These are phyloP conservation scores for Malassezia psittaci DNA, from an alignment of 1,284 basidiomycete genomes.

Conservation along the genomic window DNA sequence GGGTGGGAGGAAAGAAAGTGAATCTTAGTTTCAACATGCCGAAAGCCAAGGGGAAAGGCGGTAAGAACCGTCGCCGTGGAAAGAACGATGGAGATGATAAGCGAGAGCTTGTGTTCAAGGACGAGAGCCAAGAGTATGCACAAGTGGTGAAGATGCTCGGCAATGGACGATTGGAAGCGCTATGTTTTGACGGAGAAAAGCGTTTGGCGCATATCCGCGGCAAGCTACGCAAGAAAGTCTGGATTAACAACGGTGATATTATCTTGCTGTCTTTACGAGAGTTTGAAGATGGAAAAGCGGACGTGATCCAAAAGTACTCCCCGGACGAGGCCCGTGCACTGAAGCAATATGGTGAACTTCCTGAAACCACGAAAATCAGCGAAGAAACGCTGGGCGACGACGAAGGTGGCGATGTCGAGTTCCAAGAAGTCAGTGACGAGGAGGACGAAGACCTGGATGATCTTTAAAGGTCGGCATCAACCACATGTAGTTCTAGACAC, in stretches of 20 bases:
- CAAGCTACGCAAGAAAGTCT: constrained; percentile 99
- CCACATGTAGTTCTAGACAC: constrained; percentile 3
- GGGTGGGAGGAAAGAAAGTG: too few relatives aligned
- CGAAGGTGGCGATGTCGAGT: constrained; percentile 50
- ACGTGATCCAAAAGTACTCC: constrained; percentile 98
- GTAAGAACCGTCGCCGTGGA: constrained; percentile 97
- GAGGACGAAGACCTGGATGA: constrained; percentile 40
- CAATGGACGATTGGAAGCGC: constrained; percentile 90
- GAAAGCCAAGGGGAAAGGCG: constrained; percentile 61
- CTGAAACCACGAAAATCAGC: constrained; percentile 96
- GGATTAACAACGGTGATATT: constrained; percentile 99
- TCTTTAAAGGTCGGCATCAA: constrained; percentile 13
- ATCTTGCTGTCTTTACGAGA: constrained; percentile 91
- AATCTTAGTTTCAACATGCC: constrained; percentile 8
- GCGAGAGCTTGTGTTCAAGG: constrained; percentile 95
- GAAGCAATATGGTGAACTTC: constrained; percentile 94
- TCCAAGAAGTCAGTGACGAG: constrained; percentile 46
- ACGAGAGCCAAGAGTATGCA: constrained; percentile 98
- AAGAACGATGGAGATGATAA: constrained; percentile 99
- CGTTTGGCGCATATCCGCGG: constrained; percentile 94
- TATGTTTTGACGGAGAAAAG: constrained; percentile 98
- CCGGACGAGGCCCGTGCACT: constrained; percentile 79
- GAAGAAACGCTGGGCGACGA: constrained; percentile 92
- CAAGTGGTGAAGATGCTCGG: constrained; percentile 98
- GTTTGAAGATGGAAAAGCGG: constrained; percentile 98